Base-by-base conservation (phyloP, 2,329 filamentous ascomycete species). In the Ceratocystis ficicola region DNA sequence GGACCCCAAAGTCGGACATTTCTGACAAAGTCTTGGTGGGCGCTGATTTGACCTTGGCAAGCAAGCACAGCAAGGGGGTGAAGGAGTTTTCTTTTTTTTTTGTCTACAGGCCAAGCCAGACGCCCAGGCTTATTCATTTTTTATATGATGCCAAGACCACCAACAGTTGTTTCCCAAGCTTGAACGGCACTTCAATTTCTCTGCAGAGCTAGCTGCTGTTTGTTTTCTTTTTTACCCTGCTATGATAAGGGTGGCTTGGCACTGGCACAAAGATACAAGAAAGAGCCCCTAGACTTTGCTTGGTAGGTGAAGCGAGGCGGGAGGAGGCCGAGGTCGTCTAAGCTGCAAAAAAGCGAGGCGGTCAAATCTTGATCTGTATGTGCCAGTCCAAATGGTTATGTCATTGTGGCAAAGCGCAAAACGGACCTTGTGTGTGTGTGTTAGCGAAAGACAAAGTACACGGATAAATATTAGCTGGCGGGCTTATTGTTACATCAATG, bases 401-500 rank as follows among this genome's bases (percentile, higher is more conserved):
- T 55, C 50, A 55, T 55, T 41, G 50, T 55, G 50, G 50, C 50
- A 28, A 55, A 55, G 20, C 28, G 50, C 50, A 55, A 55, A 15
- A 28, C 20, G 25, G n/a, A 55, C 12, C 50, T 55, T 55, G 50
- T 10, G 20, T 55, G 50, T 10, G 20, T 48, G 46, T 48, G 17
- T n/a, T 22, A 48, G 46, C 46, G 6, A 50, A 50, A 57, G 52
- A 28, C 28, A 32, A 57, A 28, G 36, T 15, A 62, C 36, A 22
- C 36, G 44, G 5, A 46, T 22, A 22, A 20, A 32, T 46, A 44
- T 6, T 36, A 10, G 60, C 30, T 25, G 20, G 8, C n/a, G 7
- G 32, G 44, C 44, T 22, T 62, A 46, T 62, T 44, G n/a, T 62
- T 62, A 44, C 60, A 44, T 62, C 28, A n/a, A 22, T 44, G 6